phyloP scores from a whole-genome alignment of 257 asterid species.

The Vinca minor region DNA sequence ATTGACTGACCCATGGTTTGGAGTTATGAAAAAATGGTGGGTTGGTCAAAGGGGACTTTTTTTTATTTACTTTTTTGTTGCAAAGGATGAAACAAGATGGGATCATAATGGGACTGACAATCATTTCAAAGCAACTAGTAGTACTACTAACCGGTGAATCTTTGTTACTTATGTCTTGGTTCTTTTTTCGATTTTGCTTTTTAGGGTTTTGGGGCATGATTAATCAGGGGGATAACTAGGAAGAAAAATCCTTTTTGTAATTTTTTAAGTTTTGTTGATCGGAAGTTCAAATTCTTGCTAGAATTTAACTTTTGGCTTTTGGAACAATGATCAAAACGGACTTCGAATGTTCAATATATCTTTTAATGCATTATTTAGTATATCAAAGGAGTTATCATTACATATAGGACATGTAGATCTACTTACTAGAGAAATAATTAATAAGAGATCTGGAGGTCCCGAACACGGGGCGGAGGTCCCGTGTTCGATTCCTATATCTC shows the following conservation, averaged over 20 bases:
- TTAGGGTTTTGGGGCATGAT: constrained; percentile 10
- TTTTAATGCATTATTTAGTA: too few species aligned
- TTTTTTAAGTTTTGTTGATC: too few species aligned
- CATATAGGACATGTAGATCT: too few species aligned
- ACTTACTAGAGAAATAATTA: too few species aligned
- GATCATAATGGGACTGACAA: constrained; percentile 26
- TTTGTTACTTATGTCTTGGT: constrained; percentile 4
- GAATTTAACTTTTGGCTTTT: not conserved
- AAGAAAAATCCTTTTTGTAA: constrained; percentile 17
- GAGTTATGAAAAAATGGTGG: constrained; percentile 33
- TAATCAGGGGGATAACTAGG: constrained; percentile 5
- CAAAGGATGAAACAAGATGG: constrained; percentile 31
- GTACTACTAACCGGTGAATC: constrained; percentile 14
- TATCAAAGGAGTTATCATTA: too few species aligned
- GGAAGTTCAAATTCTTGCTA: constrained; percentile 1
- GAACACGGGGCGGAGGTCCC: too few species aligned
- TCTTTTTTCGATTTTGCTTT: not conserved
- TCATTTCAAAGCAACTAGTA: constrained; percentile 25
- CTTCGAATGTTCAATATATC: too few species aligned
- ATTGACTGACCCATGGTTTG: too few species aligned
- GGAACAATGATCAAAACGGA: not conserved
- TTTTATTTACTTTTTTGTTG: constrained; percentile 25
- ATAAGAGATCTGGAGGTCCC: too few species aligned
- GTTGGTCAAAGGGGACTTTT: constrained; percentile 49
- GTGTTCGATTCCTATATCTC: too few species aligned